Evolutionary conservation across 1,284 basidiomycete species (phyloP).

Genomic region (Heterobasidion occidentale): DNA sequence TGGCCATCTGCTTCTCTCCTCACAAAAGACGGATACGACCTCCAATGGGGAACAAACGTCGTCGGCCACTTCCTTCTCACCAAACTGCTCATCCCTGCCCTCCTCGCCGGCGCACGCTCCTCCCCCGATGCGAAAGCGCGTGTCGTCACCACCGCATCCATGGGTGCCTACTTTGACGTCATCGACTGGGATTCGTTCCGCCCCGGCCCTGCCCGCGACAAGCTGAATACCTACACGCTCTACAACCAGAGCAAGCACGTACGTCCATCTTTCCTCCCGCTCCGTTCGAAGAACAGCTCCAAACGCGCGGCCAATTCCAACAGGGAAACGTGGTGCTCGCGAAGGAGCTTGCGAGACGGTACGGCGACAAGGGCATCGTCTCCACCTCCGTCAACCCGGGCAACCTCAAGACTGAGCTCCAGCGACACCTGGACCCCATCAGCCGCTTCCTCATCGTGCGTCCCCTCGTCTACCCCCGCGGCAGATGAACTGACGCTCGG

Average conservation of each 20-base stretch:
- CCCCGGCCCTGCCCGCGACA: constrained; percentile 19
- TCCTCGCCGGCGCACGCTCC: constrained; percentile 21
- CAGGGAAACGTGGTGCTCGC: constrained; percentile 32
- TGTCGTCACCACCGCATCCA: constrained; percentile 33
- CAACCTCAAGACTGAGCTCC: neutral
- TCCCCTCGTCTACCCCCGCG: neutral
- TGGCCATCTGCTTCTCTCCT: constrained; percentile 30
- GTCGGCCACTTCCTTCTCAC: constrained; percentile 46
- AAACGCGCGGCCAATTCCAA: too few relatives aligned
- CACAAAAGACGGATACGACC: constrained; percentile 49
- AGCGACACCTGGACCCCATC: neutral
- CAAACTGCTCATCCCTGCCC: constrained; percentile 33
- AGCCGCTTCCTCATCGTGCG: neutral
- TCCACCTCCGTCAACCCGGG: constrained; percentile 11
- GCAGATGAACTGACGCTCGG: neutral
- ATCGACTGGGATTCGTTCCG: constrained; percentile 22
- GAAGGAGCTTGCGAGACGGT: constrained; percentile 20
- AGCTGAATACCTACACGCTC: constrained; percentile 17
- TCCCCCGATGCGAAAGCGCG: constrained; percentile 24
- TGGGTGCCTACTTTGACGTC: constrained; percentile 16
- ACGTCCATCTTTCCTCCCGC: neutral
- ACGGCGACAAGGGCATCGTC: constrained; percentile 10
- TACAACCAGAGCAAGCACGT: constrained; percentile 40
- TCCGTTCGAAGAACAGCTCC: neutral
- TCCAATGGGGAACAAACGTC: constrained; percentile 57